Evolutionary conservation across 1,284 basidiomycete species (phyloP).

Genomic region (Peniophora sp.): DNA sequence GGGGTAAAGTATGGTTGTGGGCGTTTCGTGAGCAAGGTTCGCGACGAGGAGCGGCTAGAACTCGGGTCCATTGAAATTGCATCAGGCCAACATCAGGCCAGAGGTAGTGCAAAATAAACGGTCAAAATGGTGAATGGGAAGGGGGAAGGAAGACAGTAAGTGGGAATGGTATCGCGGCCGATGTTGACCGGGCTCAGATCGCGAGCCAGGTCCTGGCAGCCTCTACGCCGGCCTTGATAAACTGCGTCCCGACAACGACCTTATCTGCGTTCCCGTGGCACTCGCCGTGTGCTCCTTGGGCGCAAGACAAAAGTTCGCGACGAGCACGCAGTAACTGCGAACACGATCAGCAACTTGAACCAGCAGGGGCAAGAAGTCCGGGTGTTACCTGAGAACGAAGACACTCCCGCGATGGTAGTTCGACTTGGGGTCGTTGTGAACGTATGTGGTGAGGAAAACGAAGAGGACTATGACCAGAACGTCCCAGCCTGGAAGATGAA

Average conservation of each 20-base stretch:
- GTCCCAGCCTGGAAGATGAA: constrained; percentile 99
- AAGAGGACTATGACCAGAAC: constrained; percentile 91
- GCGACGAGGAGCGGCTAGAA: constrained; percentile 6
- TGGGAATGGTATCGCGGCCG: too few species aligned
- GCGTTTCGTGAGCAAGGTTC: too few species aligned
- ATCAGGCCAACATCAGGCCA: too few species aligned
- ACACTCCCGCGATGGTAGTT: constrained; percentile 97
- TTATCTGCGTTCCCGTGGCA: background rate
- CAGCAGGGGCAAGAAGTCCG: background rate
- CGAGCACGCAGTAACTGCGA: constrained; percentile 68
- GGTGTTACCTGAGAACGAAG: constrained; percentile 79
- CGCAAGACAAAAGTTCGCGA: constrained; percentile 76
- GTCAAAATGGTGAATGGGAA: too few species aligned
- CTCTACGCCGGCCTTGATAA: constrained; percentile 2
- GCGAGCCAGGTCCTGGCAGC: too few species aligned
- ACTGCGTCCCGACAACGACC: constrained; percentile 6
- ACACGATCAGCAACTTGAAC: background rate
- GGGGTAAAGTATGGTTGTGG: background rate
- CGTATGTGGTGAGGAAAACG: constrained; percentile 97
- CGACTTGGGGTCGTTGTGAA: constrained; percentile 95
- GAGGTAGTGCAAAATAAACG: too few species aligned
- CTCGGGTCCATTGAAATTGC: too few species aligned
- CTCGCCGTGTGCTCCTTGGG: constrained; percentile 24
- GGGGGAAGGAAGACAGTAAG: too few species aligned
- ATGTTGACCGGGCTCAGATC: too few species aligned